A percentile compares a stretch with the other conserved stretches of the same genome.
phyloP scores from a whole-genome alignment of 2,329 filamentous ascomycete species.

The Fusarium globosum region DNA sequence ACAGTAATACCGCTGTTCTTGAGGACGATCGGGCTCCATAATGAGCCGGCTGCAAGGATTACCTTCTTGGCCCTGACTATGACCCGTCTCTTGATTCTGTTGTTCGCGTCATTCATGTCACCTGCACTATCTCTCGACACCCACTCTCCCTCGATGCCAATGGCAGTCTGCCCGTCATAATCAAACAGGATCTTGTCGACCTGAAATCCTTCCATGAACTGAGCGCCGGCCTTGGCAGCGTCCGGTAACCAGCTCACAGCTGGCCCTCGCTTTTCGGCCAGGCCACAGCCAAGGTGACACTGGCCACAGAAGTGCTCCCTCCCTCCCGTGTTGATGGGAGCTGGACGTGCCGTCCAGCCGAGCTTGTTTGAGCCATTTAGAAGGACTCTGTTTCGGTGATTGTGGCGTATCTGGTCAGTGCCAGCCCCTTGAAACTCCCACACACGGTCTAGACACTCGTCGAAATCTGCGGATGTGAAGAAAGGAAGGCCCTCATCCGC shows the following conservation, averaged over 20 bases:
- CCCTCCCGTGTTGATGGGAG: slow-evolving; percentile 84
- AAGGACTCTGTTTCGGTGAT: slow-evolving; percentile 76
- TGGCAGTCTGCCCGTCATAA: slow-evolving; percentile 65
- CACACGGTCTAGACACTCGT: slow-evolving; percentile 82
- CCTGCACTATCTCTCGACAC: slow-evolving; percentile 74
- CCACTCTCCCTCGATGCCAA: slow-evolving; percentile 81
- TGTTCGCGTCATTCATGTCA: slow-evolving; percentile 62
- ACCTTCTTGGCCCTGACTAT: slow-evolving; percentile 83
- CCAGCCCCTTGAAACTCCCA: slow-evolving; percentile 82
- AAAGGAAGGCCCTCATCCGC: slow-evolving; percentile 74
- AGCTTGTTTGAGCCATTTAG: slow-evolving; percentile 79
- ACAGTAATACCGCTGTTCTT: slow-evolving; percentile 80
- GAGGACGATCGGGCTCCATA: slow-evolving; percentile 82
- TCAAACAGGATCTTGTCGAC: slow-evolving; percentile 79
- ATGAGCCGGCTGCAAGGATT: slow-evolving; percentile 79
- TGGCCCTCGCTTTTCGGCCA: slow-evolving; percentile 82
- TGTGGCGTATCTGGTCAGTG: slow-evolving; percentile 74
- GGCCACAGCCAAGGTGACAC: slow-evolving; percentile 70
- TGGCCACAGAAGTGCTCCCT: slow-evolving; percentile 79
- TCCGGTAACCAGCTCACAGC: slow-evolving; percentile 81
- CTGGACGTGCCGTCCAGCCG: slow-evolving; percentile 74
- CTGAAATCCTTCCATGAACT: slow-evolving; percentile 85
- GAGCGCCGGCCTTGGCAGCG: slow-evolving; percentile 79
- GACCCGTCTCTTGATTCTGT: slow-evolving; percentile 68
- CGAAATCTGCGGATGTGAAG: slow-evolving; percentile 79